Evolutionary conservation across 768 basidiomycete genomes (phyloP), one percentile per base, ranked within the genome.

Genomic region (Tricholoma sp.): DNA sequence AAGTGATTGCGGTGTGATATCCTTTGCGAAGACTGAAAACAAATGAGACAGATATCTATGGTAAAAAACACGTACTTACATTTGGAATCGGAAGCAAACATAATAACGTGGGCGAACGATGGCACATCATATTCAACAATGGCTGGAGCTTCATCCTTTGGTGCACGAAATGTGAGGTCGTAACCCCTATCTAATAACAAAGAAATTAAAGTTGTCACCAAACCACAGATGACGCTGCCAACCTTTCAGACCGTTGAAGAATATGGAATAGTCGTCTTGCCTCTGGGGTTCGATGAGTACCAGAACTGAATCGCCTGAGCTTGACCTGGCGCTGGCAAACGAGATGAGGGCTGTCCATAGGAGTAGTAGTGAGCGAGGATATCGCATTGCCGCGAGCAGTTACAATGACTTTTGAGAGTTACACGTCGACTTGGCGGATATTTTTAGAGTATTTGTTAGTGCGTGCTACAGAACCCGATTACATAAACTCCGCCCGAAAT

Each of bases 71-170:
- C 27, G 18, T n/a, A 71, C 83, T 67, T 66, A 96, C 96, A 77
- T 78, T 97, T 97, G 45, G 88, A 79, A 58, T 90, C 84, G 10
- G 94, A 88, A 1, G 94, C 82, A 59, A 97, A 87, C 61, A 98
- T 69, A 61, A 98, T 83, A 71, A 97, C 83, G 68, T 98, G 94
- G 49, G 86, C 82, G 72, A 92, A 97, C 49, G 80, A 76, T 37
- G 88, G 82, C 19, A 87, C 79, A 63, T 84, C 91, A 68, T 87
- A 84, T 65, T 86, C 77, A 21, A 87, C 74, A 39, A 94, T 71
- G 21, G 79, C 71, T 9, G 91, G 89, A 49, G 72, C 73, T 46
- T 83, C 81, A 52, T 88, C 89, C 70, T 86, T 91, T 14, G 94
- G 91, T 19, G 80, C 77, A 53, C 94, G 87, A 78, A 95, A 94